Percentiles rank a stretch among this genome's conserved stretches.
Conservation (phyloP, 805 yeast genomes). For the Saccharomycopsis babjevae region DNA sequence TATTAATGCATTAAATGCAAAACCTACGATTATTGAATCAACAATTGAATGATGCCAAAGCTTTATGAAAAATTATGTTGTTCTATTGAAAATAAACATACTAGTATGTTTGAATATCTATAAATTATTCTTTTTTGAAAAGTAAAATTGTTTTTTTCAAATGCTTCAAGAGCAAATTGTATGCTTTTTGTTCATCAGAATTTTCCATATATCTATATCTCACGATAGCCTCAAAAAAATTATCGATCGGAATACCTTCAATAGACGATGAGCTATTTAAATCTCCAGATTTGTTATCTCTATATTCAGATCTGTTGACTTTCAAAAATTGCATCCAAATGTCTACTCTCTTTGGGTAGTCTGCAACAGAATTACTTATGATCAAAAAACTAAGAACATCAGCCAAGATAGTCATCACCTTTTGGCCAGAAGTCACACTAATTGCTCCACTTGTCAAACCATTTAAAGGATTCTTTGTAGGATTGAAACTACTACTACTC, state of each 20-base stretch:
- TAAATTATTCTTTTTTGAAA: neutral
- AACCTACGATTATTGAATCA: too few species aligned
- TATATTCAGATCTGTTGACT: neutral
- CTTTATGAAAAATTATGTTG: too few species aligned
- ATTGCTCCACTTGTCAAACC: neutral
- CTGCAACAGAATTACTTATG: neutral
- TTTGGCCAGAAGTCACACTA: neutral
- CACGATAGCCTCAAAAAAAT: neutral
- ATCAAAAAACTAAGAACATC: neutral
- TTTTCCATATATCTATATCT: neutral
- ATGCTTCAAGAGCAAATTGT: neutral
- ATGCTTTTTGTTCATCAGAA: neutral
- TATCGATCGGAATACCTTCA: neutral
- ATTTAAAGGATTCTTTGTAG: too few species aligned
- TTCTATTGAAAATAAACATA: too few species aligned
- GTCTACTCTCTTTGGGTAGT: conserved; percentile 1
- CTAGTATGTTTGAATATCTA: neutral
- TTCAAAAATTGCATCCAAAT: conserved; percentile 4
- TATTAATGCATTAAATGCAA: too few species aligned
- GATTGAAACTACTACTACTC: neutral
- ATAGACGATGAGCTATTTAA: neutral
- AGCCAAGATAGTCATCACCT: neutral
- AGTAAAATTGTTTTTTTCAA: neutral
- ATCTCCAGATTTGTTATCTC: neutral
- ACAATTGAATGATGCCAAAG: too few species aligned